These are phyloP conservation scores for Aspergillus sp. DNA, from an alignment of 2,329 filamentous ascomycete species.

Conservation along the genomic window DNA sequence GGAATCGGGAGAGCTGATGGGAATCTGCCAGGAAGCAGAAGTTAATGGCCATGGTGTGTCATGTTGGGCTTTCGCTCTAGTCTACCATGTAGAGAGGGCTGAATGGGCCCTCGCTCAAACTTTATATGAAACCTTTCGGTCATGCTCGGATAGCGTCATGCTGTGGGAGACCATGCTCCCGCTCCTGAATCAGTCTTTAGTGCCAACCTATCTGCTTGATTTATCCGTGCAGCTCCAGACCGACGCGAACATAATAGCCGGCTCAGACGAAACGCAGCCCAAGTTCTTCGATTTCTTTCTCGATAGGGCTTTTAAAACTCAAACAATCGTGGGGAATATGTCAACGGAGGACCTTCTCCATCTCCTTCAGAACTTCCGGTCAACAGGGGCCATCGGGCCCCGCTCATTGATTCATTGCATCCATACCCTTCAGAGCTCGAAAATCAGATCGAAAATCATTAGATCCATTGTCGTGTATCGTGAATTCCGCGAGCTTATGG, in stretches of 20 bases:
- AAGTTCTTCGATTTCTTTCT: constrained; percentile 27
- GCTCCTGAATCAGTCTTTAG: constrained; percentile 11
- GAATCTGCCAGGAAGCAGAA: constrained; percentile 44
- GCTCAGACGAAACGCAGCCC: not conserved
- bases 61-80: constrained; percentile 33
- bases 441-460: constrained; percentile 26
- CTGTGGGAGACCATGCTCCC: constrained; percentile 16
- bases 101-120: constrained; percentile 34
- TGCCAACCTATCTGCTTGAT: constrained; percentile 23
- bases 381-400: constrained; percentile 23
- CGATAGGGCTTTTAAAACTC: constrained; percentile 24
- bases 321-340: constrained; percentile 24
- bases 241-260: not conserved
- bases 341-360: constrained; percentile 32
- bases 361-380: constrained; percentile 26
- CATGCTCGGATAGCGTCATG: not conserved
- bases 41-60: constrained; percentile 21
- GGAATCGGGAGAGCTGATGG: constrained; percentile 38
- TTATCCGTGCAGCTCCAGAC: constrained; percentile 22
- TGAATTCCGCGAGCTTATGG: constrained; percentile 38
- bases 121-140: constrained; percentile 26
- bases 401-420: constrained; percentile 32
- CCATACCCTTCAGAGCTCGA: constrained; percentile 27
- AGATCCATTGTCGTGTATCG: constrained; percentile 42
- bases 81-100: constrained; percentile 28